phyloP scores from a whole-genome alignment of 1,139 yeast species.

The Suhomyces ambrosiae region DNA sequence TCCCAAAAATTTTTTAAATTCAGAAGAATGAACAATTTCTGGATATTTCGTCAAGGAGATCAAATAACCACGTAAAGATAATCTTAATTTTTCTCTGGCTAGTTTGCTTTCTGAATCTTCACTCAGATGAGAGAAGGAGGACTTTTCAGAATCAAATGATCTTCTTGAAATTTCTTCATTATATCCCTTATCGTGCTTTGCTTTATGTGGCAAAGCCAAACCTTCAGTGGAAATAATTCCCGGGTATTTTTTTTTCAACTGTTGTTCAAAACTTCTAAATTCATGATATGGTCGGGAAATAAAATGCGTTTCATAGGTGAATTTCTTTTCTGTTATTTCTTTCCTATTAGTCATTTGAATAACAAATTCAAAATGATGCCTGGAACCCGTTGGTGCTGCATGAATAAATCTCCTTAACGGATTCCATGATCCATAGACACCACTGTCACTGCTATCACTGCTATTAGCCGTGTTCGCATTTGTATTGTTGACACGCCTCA shows the following conservation, averaged over 20 bases:
- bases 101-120: constrained; percentile 16
- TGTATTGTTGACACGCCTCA: constrained; percentile 33
- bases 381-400: constrained; percentile 21
- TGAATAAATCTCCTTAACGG: constrained; percentile 21
- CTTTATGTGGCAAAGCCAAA: constrained; percentile 53
- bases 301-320: constrained; percentile 35
- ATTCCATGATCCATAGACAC: constrained; percentile 25
- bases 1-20: constrained; percentile 55
- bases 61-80: constrained; percentile 75
- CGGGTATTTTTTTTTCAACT: constrained; percentile 60
- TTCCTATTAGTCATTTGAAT: constrained; percentile 37
- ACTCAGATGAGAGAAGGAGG: constrained; percentile 2
- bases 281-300: constrained; percentile 67
- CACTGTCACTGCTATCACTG: background rate
- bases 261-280: constrained; percentile 57
- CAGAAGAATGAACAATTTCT: constrained; percentile 55
- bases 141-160: constrained; percentile 9
- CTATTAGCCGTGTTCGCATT: background rate
- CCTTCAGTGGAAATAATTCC: constrained; percentile 68
- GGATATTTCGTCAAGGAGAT: constrained; percentile 52
- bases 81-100: constrained; percentile 64
- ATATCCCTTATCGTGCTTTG: constrained; percentile 41
- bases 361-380: constrained; percentile 47
- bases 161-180: constrained; percentile 3
- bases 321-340: constrained; percentile 12